Percentiles rank a stretch among this genome's conserved stretches.
phyloP scores from a whole-genome alignment of 305 asterid genomes.

The Solanum aculeatissimum region DNA sequence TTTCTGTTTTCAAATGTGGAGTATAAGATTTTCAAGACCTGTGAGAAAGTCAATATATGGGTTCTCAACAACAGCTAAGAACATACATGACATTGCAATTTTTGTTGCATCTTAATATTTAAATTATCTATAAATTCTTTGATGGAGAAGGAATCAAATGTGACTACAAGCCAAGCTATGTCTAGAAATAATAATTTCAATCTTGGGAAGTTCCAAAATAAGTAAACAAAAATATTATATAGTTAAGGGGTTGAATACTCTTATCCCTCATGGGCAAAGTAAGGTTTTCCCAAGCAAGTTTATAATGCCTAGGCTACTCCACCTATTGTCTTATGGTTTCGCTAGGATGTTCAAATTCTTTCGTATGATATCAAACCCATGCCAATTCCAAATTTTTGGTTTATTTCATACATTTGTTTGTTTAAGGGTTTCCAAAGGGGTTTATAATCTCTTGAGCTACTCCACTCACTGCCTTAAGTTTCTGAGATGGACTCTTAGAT shows the following conservation, averaged over 20 bases:
- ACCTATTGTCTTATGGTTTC: background rate
- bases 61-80: background rate
- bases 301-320: background rate
- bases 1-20: background rate
- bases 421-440: background rate
- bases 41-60: background rate
- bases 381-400: background rate
- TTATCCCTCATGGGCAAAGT: background rate
- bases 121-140: background rate
- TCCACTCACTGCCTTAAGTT: background rate
- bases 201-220: background rate
- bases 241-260: background rate
- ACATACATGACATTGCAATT: background rate
- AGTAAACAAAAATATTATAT: background rate
- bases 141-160: background rate
- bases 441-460: background rate
- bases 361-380: background rate
- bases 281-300: background rate
- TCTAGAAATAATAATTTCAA: background rate
- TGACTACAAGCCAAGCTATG: background rate
- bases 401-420: background rate
- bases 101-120: background rate
- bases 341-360: background rate
- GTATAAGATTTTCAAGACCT: background rate
- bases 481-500: background rate